Conservation (phyloP, 1,284 basidiomycete species). For the Abortiporus biennis region DNA sequence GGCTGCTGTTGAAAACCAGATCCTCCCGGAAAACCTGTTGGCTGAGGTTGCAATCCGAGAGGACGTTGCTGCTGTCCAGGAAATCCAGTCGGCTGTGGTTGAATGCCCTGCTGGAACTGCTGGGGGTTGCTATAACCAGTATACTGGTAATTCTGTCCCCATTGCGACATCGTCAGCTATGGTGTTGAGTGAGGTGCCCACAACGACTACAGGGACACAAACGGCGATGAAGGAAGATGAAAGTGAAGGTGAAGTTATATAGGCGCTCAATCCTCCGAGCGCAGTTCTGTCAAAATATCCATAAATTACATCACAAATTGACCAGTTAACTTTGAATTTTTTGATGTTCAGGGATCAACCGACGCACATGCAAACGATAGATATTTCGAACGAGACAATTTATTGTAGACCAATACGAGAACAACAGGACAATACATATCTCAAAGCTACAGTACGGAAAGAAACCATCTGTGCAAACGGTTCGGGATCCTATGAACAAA, state of each 20-base stretch:
- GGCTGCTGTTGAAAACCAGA: constrained; percentile 28
- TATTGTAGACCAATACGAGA: too few species aligned
- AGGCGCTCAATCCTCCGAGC: background rate
- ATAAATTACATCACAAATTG: background rate
- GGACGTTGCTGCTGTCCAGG: constrained; percentile 11
- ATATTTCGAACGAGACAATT: too few species aligned
- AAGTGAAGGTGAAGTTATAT: background rate
- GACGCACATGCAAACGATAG: too few species aligned
- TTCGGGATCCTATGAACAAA: too few species aligned
- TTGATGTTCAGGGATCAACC: too few species aligned
- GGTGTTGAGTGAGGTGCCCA: constrained; percentile 5
- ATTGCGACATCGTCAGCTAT: constrained; percentile 42
- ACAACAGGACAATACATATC: too few species aligned
- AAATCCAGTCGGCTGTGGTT: constrained; percentile 34
- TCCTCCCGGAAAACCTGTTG: constrained; percentile 7
- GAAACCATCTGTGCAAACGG: too few species aligned
- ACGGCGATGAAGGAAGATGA: constrained; percentile 6
- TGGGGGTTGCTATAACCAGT: constrained; percentile 53
- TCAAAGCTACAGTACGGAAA: too few species aligned
- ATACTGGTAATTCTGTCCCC: constrained; percentile 58
- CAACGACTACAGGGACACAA: constrained; percentile 4
- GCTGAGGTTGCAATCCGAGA: constrained; percentile 33
- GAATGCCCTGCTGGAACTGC: constrained; percentile 33
- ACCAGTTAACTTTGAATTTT: background rate
- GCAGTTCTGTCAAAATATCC: background rate